phyloP scores from a whole-genome alignment of 2,329 filamentous ascomycete genomes.

The Beauveria brongniartii region DNA sequence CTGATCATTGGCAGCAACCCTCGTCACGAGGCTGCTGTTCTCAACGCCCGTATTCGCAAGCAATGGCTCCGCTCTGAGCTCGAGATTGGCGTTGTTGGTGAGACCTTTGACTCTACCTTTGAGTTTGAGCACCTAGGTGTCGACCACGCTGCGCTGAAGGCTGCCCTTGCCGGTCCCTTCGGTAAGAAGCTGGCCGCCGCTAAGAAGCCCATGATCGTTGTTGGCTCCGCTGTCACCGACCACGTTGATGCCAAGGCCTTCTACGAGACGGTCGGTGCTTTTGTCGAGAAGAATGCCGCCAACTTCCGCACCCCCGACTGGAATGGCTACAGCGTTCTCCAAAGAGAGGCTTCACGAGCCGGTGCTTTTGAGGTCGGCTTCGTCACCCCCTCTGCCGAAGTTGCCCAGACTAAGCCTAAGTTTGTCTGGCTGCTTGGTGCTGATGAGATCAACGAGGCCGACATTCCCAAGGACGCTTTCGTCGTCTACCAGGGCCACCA shows the following conservation, averaged over 20 bases:
- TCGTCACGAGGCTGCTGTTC: conserved; percentile 85
- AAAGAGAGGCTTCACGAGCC: conserved; percentile 83
- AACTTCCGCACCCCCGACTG: conserved; percentile 87
- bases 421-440: conserved; percentile 95
- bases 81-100: conserved; percentile 83
- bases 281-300: conserved; percentile 85
- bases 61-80: conserved; percentile 95
- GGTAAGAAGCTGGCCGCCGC: conserved; percentile 86
- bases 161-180: conserved; percentile 75
- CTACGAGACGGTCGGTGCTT: conserved; percentile 82
- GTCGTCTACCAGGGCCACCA: conserved; percentile 98
- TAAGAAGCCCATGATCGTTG: conserved; percentile 92
- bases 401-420: conserved; percentile 82
- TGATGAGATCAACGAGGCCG: conserved; percentile 76
- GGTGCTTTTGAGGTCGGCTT: conserved; percentile 96
- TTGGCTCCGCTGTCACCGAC: conserved; percentile 87
- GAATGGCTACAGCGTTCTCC: conserved; percentile 96
- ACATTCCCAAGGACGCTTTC: conserved; percentile 93
- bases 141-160: conserved; percentile 73
- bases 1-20: conserved; percentile 93
- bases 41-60: conserved; percentile 96
- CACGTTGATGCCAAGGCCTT: conserved; percentile 86
- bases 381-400: conserved; percentile 71
- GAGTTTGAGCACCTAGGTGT: conserved; percentile 86
- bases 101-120: conserved; percentile 88